These are phyloP conservation scores for Lipomyces sp. DNA, from an alignment of 805 yeast species.

Conservation along the genomic window DNA sequence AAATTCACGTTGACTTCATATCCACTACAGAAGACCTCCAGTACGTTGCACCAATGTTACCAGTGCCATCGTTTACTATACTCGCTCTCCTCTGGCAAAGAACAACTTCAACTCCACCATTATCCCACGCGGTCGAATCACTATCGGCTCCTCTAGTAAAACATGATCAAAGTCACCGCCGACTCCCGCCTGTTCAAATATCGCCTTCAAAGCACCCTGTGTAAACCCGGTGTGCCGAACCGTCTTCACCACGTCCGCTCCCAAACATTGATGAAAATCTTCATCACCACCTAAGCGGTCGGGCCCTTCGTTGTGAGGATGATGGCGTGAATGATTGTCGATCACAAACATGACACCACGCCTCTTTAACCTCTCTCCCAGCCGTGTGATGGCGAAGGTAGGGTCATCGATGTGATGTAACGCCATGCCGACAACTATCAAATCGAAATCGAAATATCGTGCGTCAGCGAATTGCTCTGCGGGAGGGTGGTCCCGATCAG, in stretches of 20 bases:
- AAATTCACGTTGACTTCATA: not conserved
- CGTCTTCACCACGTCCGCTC: not conserved
- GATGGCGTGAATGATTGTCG: not conserved
- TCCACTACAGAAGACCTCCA: not conserved
- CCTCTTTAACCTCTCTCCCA: not conserved
- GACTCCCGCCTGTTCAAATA: not conserved
- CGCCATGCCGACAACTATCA: not conserved
- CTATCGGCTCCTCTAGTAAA: not conserved
- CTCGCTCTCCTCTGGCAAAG: slow-evolving; percentile 4
- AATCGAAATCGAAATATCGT: not conserved
- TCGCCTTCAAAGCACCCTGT: not conserved
- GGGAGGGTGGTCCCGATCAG: not conserved
- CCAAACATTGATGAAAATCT: not conserved
- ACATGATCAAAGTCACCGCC: not conserved
- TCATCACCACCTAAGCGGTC: not conserved
- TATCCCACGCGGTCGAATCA: not conserved
- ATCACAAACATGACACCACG: not conserved
- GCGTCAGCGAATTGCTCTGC: not conserved
- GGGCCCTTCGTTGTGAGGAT: not conserved
- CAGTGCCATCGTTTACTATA: not conserved
- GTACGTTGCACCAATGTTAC: not conserved
- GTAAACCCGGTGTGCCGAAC: not conserved
- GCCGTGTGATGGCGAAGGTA: not conserved
- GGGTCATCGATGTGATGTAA: not conserved
- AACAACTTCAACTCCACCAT: not conserved